Base-by-base conservation (phyloP, 1,284 basidiomycete species). In the Microbotryum intermedium region DNA sequence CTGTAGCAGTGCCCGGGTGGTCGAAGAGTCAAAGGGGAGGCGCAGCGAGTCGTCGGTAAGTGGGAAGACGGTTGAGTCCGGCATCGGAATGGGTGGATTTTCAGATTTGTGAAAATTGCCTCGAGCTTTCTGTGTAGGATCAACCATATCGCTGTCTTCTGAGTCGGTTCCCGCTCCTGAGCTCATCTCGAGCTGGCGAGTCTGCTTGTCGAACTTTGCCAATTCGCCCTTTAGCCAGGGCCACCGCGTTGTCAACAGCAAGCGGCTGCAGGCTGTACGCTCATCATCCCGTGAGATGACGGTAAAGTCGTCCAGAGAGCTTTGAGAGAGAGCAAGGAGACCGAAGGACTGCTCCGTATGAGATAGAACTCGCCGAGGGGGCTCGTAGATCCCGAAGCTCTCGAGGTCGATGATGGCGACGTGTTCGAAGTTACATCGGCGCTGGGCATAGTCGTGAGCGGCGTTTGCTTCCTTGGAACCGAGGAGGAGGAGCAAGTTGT, bases 321-420 rank as follows among this genome's bases (percentile, higher is more conserved):
- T 61, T 30, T 65, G 57, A 1, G 52, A 47, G 26, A 65, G 50
- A 4, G 45, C 50, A n/a, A 60, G 20, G 16, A 65, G 57, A 43
- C 61, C 60, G 28, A 70, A 66, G 6, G 64, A 49, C 50, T 70
- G 69, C 34, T 63, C 62, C 5, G 59, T 55, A 46, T 90, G 76
- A 53, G 79, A 79, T 16, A 84, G 77, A 20, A 67, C 66, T 13
- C 79, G 74, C 8, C 61, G 55, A 0, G 92, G 92, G 0, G 90
- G 87, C 65, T 87, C 85, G 72, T 94, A 95, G 67, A 95, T 89
- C 2, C 91, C 92, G 70, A 90, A 93, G 0, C 90, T 86, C 50
- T 95, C 92, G 46, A 97, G 79, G 71, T 93, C 90, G 63, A 95
- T 84, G 60, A 90, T 84, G 3, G 89, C 89, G 58, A 94, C 83